Evolutionary conservation across 148 eudicot species (phyloP).

Genomic region (Amaranthus hypochondriacus): DNA sequence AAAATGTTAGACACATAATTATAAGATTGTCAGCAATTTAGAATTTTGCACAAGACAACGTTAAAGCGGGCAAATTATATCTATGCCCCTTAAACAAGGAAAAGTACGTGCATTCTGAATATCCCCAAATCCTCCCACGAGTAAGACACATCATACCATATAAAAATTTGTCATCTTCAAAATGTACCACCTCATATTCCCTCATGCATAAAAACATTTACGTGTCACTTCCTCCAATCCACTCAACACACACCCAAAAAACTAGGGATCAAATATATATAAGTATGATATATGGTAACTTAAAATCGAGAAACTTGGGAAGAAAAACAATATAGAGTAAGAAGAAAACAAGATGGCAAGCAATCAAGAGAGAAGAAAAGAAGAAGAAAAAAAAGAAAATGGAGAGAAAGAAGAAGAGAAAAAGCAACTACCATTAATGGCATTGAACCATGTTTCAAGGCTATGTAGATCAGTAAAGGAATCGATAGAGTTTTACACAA

Average conservation of each 20-base stretch:
- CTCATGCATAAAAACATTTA: background rate
- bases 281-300: background rate
- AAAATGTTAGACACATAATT: too few species aligned
- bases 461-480: slow-evolving; percentile 50
- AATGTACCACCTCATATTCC: background rate
- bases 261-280: background rate
- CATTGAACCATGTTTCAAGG: slow-evolving; percentile 59
- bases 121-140: too few species aligned
- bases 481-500: slow-evolving; percentile 54
- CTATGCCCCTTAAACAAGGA: too few species aligned
- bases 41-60: too few species aligned
- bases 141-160: background rate
- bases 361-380: background rate
- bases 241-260: too few species aligned
- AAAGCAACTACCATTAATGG: slow-evolving; percentile 35
- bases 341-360: background rate
- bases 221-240: background rate
- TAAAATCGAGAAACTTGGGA: background rate
- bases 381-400: background rate
- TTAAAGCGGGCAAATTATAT: too few species aligned
- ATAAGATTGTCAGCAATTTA: too few species aligned
- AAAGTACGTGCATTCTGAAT: too few species aligned
- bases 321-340: background rate
- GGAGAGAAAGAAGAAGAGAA: background rate
- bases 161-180: background rate